A percentile compares a stretch with the other conserved stretches of the same genome.
Evolutionary conservation across 176 grass and related monocot species (phyloP).

Genomic region (Zea luxurians): DNA sequence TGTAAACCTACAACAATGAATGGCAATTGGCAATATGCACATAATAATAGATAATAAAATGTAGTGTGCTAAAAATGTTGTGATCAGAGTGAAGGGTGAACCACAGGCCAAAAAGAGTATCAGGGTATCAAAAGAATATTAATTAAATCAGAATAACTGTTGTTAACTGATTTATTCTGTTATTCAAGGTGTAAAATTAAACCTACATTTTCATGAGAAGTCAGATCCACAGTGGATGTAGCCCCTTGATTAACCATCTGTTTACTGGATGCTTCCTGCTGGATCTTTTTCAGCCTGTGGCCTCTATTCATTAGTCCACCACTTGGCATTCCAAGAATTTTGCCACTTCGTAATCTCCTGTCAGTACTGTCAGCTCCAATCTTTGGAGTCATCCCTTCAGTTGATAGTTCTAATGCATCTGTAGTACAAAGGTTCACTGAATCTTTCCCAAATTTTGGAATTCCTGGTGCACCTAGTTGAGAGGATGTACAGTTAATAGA

Average conservation of each 20-base stretch:
- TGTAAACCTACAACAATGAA: background rate
- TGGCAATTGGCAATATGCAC: too few species aligned
- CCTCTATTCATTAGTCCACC: background rate
- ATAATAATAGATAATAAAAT: background rate
- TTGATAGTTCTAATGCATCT: conserved; percentile 9
- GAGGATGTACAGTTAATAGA: background rate
- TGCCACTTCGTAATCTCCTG: conserved; percentile 42
- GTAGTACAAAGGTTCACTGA: background rate
- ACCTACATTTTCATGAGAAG: conserved; percentile 37
- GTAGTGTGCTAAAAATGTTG: background rate
- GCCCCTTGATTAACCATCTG: conserved; percentile 18
- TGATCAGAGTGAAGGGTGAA: conserved; percentile 10
- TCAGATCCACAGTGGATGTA: background rate
- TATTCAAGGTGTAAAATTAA: background rate
- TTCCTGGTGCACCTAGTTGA: background rate
- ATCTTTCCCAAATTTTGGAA: background rate
- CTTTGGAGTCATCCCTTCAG: background rate
- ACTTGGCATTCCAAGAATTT: conserved; percentile 15
- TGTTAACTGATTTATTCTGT: background rate
- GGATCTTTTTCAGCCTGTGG: background rate
- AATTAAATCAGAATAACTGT: conserved; percentile 26
- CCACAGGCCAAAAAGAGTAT: background rate
- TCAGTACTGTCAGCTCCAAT: conserved; percentile 6
- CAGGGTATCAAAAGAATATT: background rate
- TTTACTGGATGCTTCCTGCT: conserved; percentile 3